A percentile compares a stretch with the other conserved stretches of the same genome.
Evolutionary conservation across 2,329 filamentous ascomycete species (phyloP).

Genomic region (Colletotrichum sublineola): DNA sequence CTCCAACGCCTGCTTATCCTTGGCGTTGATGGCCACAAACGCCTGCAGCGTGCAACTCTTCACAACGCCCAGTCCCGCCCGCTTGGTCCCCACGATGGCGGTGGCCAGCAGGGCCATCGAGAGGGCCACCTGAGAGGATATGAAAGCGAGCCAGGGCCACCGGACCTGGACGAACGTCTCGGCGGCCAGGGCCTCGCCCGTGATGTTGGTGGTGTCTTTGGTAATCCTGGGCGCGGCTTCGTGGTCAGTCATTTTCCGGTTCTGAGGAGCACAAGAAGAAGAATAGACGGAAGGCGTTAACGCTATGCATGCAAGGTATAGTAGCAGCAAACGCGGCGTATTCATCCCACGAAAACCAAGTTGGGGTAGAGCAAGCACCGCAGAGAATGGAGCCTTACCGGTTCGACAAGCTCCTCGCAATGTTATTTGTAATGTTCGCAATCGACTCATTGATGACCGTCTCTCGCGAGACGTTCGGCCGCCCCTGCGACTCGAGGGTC

Average conservation of each 20-base stretch:
- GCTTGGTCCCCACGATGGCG: conserved; percentile 30
- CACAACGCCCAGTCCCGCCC: conserved; percentile 40
- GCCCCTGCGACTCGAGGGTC: conserved; percentile 1
- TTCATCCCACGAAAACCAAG: background rate
- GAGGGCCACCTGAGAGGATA: conserved; percentile 40
- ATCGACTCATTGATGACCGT: background rate
- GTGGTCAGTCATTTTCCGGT: background rate
- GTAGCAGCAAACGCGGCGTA: background rate
- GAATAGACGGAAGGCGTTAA: background rate
- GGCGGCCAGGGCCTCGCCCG: conserved; percentile 14
- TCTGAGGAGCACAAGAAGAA: no score
- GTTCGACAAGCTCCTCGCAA: conserved; percentile 16
- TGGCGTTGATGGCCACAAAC: conserved; percentile 3
- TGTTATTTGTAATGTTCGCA: conserved; percentile 19
- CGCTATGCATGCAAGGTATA: background rate
- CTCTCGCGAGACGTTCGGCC: background rate
- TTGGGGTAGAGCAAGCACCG: background rate
- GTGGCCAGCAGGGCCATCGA: conserved; percentile 34
- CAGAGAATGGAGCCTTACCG: background rate
- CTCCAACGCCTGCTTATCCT: background rate
- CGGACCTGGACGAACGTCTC: conserved; percentile 39
- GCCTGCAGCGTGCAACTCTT: conserved; percentile 36
- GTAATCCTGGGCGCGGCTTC: background rate
- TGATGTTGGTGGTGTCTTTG: conserved; percentile 2
- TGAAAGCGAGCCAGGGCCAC: conserved; percentile 43